Evolutionary conservation across 306 rosid genomes (phyloP), one percentile per base, ranked within the genome.

Genomic region (Albizia julibrissin): DNA sequence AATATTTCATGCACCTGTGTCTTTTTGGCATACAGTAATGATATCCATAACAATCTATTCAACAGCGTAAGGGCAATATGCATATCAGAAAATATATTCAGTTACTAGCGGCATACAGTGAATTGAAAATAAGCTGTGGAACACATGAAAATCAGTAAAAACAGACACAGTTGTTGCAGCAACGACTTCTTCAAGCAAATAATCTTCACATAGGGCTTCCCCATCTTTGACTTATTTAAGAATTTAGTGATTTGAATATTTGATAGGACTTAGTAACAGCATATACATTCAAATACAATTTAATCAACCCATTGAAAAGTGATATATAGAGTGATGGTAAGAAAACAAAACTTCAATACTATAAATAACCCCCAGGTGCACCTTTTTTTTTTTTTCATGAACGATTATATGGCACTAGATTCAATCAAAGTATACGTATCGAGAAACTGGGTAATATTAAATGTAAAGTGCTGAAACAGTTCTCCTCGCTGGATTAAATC

Each of bases 161-260:
- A 43, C 22, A 42, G 14, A 87, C 89, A 82, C 47, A 89, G 89
- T 79, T 91, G 92, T 66, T 88, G 84, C 58, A 89, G 90, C 92
- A 58, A 78, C 84, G 77, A 89, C 89, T 83, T 91, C 86, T 24
- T 92, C 82, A 76, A 91, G 91, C 59, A 89, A 87, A 21, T 92
- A 87, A 21, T 92, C 89, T 87, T 91, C 91, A 82, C 90, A 81
- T 89, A 88, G 65, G 87, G 84, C 83, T 78, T 77, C 79, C 91
- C 94, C 34, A 84, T 83, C 67, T 27, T 59, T 69, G 86, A 40
- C 46, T 37, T 78, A 89, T 73, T 77, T 82, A 21, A 24, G 27
- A 24, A 34, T 46, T 72, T 8, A 61, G 44, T 46, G 50, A 40
- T 29, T 21, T 5, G 7, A 34, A 34, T 34, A 34, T 5, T 34